Conservation (phyloP, 306 rosid genomes). For the Quercus alba region DNA sequence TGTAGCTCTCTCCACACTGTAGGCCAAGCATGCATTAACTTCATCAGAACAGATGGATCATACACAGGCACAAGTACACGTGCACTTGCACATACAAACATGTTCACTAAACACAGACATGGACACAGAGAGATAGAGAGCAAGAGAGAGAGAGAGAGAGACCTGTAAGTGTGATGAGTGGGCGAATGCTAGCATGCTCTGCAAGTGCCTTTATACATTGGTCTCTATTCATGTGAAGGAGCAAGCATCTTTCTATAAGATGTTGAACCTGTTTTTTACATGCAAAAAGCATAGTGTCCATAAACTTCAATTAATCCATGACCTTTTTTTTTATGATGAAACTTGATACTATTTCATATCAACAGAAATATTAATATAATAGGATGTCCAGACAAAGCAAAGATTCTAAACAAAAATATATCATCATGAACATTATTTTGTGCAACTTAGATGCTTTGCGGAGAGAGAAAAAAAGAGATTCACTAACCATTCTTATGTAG, state of each 20-base stretch:
- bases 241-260: slow-evolving; percentile 85
- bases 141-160: not conserved
- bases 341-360: not conserved
- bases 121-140: not conserved
- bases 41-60: not conserved
- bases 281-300: not conserved
- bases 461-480: not conserved
- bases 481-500: slow-evolving; percentile 75
- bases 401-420: not conserved
- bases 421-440: not conserved
- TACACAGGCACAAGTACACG: not conserved
- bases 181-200: slow-evolving; percentile 73
- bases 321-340: too few species aligned
- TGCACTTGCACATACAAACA: not conserved
- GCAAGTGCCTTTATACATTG: slow-evolving; percentile 75
- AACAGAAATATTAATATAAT: not conserved
- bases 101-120: not conserved
- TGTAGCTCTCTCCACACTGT: slow-evolving; percentile 94
- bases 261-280: slow-evolving; percentile 71
- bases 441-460: not conserved
- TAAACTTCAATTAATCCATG: not conserved
- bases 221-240: slow-evolving; percentile 74
- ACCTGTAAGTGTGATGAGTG: slow-evolving; percentile 83
- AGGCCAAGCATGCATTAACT: not conserved
- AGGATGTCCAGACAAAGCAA: slow-evolving; percentile 1